These are phyloP conservation scores for Kitagawia praeruptora DNA, from an alignment of 129 eudicot species.

Conservation along the genomic window DNA sequence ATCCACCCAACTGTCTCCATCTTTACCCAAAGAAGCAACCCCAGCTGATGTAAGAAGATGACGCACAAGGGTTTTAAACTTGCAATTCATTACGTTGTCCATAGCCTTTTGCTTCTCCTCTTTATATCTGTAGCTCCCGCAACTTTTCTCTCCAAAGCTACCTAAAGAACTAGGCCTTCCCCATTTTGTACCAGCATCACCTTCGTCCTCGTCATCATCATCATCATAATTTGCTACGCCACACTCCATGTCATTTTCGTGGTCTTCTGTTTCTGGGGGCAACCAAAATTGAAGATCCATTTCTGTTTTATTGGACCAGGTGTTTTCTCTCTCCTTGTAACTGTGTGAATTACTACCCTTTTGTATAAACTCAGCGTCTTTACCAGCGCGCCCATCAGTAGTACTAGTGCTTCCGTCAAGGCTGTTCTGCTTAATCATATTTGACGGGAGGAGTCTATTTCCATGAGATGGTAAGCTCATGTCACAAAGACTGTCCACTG, in stretches of 20 bases:
- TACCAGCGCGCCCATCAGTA: not conserved
- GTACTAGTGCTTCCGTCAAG: not conserved
- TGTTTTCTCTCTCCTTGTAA: slow-evolving; percentile 21
- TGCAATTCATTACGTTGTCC: slow-evolving; percentile 63
- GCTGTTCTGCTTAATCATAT: not conserved
- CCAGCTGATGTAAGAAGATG: slow-evolving; percentile 60
- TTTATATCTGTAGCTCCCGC: slow-evolving; percentile 38
- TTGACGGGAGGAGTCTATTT: slow-evolving; percentile 25
- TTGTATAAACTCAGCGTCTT: not conserved
- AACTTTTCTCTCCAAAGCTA: slow-evolving; percentile 46
- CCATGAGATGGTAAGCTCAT: slow-evolving; percentile 12
- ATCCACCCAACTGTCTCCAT: slow-evolving; percentile 63
- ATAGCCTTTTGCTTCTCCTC: slow-evolving; percentile 59
- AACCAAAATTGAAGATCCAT: slow-evolving; percentile 55
- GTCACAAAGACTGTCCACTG: slow-evolving; percentile 12
- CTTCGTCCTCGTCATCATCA: slow-evolving; percentile 58
- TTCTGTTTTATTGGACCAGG: slow-evolving; percentile 19
- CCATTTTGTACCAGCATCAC: slow-evolving; percentile 46
- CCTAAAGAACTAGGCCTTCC: slow-evolving; percentile 54
- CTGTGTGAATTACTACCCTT: not conserved
- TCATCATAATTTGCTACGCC: slow-evolving; percentile 52
- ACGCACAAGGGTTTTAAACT: slow-evolving; percentile 55
- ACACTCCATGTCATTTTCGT: slow-evolving; percentile 47
- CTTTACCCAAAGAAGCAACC: slow-evolving; percentile 26
- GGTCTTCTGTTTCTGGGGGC: slow-evolving; percentile 78